Conservation (phyloP, 352 stramenopile genomes). For the Phytophthora hibernalis region DNA sequence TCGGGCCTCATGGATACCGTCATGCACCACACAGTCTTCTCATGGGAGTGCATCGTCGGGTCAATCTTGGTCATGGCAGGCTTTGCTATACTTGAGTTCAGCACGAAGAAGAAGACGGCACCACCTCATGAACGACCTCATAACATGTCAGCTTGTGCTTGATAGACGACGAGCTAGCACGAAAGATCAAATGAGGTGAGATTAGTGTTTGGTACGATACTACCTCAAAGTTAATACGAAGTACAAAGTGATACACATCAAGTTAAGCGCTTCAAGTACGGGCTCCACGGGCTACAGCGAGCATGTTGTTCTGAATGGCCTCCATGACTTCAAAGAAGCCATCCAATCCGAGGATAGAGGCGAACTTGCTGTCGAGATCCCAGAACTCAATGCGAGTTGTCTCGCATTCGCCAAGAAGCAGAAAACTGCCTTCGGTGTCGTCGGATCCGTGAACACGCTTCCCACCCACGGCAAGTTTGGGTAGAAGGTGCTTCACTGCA, state of each 20-base stretch:
- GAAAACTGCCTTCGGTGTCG: constrained; percentile 1
- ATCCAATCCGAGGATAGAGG: constrained; percentile 34
- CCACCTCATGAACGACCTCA: constrained; percentile 3
- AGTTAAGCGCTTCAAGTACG: constrained; percentile 6
- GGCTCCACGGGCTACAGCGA: constrained; percentile 6
- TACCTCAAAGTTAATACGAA: too few relatives aligned
- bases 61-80: constrained; percentile 60
- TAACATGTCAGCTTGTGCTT: constrained; percentile 28
- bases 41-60: constrained; percentile 52
- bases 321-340: constrained; percentile 45
- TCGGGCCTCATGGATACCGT: constrained; percentile 55
- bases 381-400: constrained; percentile 35
- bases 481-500: constrained; percentile 35
- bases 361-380: constrained; percentile 42
- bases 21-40: constrained; percentile 56
- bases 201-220: constrained; percentile 19
- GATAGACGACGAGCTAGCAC: not conserved
- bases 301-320: constrained; percentile 42
- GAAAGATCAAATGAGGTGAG: constrained; percentile 6
- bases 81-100: constrained; percentile 57
- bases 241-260: constrained; percentile 27
- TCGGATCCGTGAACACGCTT: constrained; percentile 9
- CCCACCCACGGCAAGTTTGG: constrained; percentile 30
- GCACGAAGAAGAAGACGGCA: constrained; percentile 17
- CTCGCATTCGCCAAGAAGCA: constrained; percentile 34